Conservation (phyloP, 2,329 filamentous ascomycete genomes). For the Alternaria triticimaculans region DNA sequence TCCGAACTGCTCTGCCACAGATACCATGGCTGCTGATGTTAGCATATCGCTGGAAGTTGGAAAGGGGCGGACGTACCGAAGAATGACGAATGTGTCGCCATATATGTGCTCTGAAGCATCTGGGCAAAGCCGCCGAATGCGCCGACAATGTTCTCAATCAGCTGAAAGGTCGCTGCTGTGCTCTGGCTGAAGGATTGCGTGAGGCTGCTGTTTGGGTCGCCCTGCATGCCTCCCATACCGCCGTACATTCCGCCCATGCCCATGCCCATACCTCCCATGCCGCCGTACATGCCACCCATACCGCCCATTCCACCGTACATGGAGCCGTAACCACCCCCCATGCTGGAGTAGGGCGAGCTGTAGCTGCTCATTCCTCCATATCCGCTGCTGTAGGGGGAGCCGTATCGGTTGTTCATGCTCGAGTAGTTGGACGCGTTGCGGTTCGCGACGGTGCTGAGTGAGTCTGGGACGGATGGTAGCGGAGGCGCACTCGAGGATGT, state of each 20-base stretch:
- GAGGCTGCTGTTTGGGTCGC: constrained; percentile 83
- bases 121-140: constrained; percentile 98
- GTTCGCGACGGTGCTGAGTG: constrained; percentile 80
- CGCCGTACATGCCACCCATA: constrained; percentile 46
- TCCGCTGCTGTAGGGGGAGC: constrained; percentile 56
- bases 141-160: constrained; percentile 95
- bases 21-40: constrained; percentile 78
- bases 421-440: constrained; percentile 88
- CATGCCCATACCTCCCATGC: constrained; percentile 45
- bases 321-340: constrained; percentile 53
- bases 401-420: constrained; percentile 62
- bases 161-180: constrained; percentile 96
- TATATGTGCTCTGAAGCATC: constrained; percentile 99
- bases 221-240: constrained; percentile 54
- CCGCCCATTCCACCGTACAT: constrained; percentile 51
- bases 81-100: constrained; percentile 98
- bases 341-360: constrained; percentile 62
- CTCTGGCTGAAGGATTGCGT: constrained; percentile 95
- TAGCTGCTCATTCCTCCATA: constrained; percentile 62
- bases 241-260: constrained; percentile 56
- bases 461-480: constrained; percentile 80
- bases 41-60: constrained; percentile 6
- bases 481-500: constrained; percentile 63
- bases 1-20: constrained; percentile 95
- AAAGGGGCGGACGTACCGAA: constrained; percentile 71